Conservation (phyloP, 768 basidiomycete species). For the Fibroporia radiculosa region DNA sequence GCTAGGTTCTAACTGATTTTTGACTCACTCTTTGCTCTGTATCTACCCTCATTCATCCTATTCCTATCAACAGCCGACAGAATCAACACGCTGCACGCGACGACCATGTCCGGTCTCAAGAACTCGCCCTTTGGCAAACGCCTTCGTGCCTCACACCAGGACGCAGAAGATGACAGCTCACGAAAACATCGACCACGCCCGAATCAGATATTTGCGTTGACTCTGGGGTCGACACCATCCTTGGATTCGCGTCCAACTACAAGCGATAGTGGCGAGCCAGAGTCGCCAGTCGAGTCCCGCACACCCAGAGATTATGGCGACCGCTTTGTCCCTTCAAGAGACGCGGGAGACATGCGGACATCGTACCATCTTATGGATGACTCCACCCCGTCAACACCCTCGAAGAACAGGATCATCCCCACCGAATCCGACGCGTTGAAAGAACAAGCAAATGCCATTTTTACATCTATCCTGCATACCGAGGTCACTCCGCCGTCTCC, state of each 20-base stretch:
- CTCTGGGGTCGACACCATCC: slow-evolving; percentile 43
- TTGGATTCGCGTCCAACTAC: slow-evolving; percentile 48
- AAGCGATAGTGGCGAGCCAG: slow-evolving; percentile 46
- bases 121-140: slow-evolving; percentile 83
- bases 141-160: slow-evolving; percentile 63
- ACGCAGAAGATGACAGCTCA: slow-evolving; percentile 48
- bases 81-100: slow-evolving; percentile 4
- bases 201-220: slow-evolving; percentile 46
- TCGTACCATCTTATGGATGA: slow-evolving; percentile 55
- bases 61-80: slow-evolving; percentile 8
- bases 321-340: slow-evolving; percentile 60
- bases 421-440: slow-evolving; percentile 39
- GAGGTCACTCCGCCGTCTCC: slow-evolving; percentile 73
- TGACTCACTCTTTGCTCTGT: slow-evolving; percentile 9
- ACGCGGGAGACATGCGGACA: slow-evolving; percentile 52
- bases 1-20: slow-evolving; percentile 18
- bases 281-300: slow-evolving; percentile 25
- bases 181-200: slow-evolving; percentile 44
- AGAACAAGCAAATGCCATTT: slow-evolving; percentile 81
- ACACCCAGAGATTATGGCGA: slow-evolving; percentile 32
- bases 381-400: slow-evolving; percentile 27
- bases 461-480: slow-evolving; percentile 67
- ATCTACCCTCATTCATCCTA: slow-evolving; percentile 14
- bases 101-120: slow-evolving; percentile 64
- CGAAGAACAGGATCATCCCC: slow-evolving; percentile 33